Base-by-base conservation (phyloP, 306 rosid genomes). In the Citrullus colocynthis region DNA sequence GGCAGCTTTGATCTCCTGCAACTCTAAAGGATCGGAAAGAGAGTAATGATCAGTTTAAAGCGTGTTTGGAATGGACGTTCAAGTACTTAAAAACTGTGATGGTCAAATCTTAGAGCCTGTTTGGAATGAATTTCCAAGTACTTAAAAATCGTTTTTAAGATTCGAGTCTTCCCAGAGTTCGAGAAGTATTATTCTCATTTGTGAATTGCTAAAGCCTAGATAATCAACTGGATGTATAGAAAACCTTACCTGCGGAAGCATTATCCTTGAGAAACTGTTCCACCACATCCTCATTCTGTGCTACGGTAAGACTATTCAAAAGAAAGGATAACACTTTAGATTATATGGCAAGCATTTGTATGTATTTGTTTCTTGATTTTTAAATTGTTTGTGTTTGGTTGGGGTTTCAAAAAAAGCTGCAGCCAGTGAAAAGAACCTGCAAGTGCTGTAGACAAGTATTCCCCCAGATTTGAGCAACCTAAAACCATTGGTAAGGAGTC, bases 271-370 rank as follows among this genome's bases (percentile, higher is more conserved):
- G 91, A 83, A 95, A 95, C 79, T 86, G 91, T 80, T 89, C 96
- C 45, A 95, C 89, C 21, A 95, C 91, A 59, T 90, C 91, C 86
- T 95, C 97, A 74, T 95, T 92, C 78, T 95, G 99, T 73, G 97
- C 88, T 74, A 89, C 65, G 6, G 99, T 92, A 79, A 95, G 86
- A 87, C 97, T 95, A 71, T 69, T 69, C 60, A 77, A 81, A 16
- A 77, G 77, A 81, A 73, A 73, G 75, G 70, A 63, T 17, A 74
- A 21, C 82, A 32, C 3, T 79, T 24, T 1, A 61, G 77, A 58
- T 6, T 24, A 6, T 70, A 75, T 81, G 45, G 24, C 16, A 69
- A 2, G 54, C 74, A 64, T 30, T 13, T 51, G 32, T 24, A 21
- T 44, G 58, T 39, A n/a, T 9, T 17, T 78, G 12, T 9, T 37